Evolutionary conservation across 441 rosid genomes (phyloP).

Genomic region (Corymbia citriodora): DNA sequence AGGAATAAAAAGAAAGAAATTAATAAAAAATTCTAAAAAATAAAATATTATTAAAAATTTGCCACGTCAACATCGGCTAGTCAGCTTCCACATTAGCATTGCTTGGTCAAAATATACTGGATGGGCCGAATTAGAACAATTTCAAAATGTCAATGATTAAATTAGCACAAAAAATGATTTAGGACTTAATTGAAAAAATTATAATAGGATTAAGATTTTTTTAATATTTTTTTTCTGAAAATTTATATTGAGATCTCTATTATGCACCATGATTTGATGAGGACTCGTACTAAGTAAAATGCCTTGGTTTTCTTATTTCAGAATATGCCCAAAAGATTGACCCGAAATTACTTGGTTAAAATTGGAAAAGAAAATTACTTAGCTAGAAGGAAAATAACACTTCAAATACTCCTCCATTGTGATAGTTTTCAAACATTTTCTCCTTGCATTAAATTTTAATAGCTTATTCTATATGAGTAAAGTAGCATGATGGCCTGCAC

Average conservation of each 20-base stretch:
- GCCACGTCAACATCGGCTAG: no score
- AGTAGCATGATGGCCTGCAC: background rate
- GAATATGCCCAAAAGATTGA: background rate
- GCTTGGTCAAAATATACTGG: no score
- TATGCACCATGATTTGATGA: background rate
- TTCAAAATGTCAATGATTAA: no score
- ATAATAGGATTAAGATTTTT: no score
- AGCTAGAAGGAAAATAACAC: background rate
- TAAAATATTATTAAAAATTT: no score
- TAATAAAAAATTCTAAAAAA: no score
- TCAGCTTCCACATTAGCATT: no score
- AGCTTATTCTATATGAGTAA: accelerated
- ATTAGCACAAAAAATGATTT: no score
- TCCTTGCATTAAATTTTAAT: background rate
- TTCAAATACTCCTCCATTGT: background rate
- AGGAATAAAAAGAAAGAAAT: no score
- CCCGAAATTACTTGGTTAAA: background rate
- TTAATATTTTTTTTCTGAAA: no score
- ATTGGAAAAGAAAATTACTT: background rate
- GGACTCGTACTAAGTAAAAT: background rate
- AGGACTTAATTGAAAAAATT: no score
- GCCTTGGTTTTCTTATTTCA: background rate
- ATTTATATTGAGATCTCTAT: background rate
- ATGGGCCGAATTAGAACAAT: no score
- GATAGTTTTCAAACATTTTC: background rate